phyloP scores from a whole-genome alignment of 2,329 filamentous ascomycete species.

The Talaromyces sp. region DNA sequence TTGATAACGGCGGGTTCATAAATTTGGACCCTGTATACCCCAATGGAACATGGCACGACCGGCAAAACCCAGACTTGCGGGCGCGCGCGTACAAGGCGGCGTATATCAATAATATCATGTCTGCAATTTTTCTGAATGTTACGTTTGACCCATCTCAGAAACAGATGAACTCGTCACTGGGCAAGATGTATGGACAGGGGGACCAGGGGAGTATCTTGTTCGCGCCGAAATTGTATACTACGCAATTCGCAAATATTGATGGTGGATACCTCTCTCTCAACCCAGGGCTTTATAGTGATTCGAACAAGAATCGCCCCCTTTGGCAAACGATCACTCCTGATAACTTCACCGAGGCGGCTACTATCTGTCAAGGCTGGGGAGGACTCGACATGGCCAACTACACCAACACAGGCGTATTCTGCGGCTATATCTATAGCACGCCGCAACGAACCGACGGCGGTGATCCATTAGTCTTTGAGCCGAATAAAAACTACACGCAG shows the following conservation, averaged over 20 bases:
- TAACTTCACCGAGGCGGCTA: neutral
- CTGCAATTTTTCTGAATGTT: constrained; percentile 39
- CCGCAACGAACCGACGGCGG: constrained; percentile 33
- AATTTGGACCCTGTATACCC: constrained; percentile 35
- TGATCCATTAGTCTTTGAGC: constrained; percentile 33
- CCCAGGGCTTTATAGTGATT: neutral
- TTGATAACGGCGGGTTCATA: constrained; percentile 42
- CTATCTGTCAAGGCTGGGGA: neutral
- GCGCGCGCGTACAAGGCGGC: constrained; percentile 42
- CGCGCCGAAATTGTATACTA: neutral
- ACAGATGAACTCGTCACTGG: constrained; percentile 32
- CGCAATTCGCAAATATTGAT: neutral
- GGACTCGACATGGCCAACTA: constrained; percentile 34
- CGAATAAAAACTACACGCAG: constrained; percentile 39
- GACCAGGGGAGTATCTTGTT: neutral
- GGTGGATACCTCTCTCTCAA: neutral
- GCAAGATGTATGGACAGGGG: constrained; percentile 28
- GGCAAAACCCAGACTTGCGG: constrained; percentile 27
- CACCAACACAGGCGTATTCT: constrained; percentile 38
- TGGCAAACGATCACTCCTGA: neutral
- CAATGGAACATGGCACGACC: constrained; percentile 7
- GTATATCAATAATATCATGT: constrained; percentile 38
- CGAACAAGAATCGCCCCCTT: neutral
- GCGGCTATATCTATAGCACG: constrained; percentile 39
- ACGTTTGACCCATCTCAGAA: constrained; percentile 21